Conservation (phyloP, 163 green algal genomes). For the Coccomyxa subellipsoidea region DNA sequence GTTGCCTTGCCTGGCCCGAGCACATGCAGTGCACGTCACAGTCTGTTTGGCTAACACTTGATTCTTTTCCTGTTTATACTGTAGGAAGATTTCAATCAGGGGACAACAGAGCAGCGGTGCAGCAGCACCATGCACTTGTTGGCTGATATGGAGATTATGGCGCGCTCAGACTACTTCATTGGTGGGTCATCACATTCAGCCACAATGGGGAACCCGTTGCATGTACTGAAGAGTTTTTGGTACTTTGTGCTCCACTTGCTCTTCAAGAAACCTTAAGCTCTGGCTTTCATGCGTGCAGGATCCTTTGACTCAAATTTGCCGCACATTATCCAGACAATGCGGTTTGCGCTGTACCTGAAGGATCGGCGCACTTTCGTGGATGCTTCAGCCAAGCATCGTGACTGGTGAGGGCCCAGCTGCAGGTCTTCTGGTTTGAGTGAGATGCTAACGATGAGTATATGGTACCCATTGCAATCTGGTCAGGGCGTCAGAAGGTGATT, state of each 20-base stretch:
- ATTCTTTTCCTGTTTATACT: not conserved
- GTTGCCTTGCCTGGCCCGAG: too few species aligned
- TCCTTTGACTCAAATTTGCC: not conserved
- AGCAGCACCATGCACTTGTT: not conserved
- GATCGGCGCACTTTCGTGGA: not conserved
- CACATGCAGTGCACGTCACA: too few species aligned
- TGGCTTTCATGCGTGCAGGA: not conserved
- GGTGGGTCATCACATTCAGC: not conserved
- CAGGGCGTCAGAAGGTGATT: too few species aligned
- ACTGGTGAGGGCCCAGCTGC: not conserved
- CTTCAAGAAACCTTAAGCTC: not conserved
- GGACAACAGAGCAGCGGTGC: not conserved
- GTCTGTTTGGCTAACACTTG: too few species aligned
- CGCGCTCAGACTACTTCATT: not conserved
- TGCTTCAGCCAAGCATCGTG: not conserved
- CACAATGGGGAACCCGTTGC: too few species aligned
- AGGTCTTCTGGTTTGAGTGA: not conserved
- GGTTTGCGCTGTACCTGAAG: not conserved
- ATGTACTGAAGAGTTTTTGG: not conserved
- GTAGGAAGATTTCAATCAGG: not conserved
- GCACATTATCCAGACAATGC: conserved; percentile 1
- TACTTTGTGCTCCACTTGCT: not conserved
- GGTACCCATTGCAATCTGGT: too few species aligned
- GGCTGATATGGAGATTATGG: conserved; percentile 3
- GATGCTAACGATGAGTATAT: too few species aligned